Conservation (phyloP, 768 basidiomycete species). For the Tylopilus subfusipes region DNA sequence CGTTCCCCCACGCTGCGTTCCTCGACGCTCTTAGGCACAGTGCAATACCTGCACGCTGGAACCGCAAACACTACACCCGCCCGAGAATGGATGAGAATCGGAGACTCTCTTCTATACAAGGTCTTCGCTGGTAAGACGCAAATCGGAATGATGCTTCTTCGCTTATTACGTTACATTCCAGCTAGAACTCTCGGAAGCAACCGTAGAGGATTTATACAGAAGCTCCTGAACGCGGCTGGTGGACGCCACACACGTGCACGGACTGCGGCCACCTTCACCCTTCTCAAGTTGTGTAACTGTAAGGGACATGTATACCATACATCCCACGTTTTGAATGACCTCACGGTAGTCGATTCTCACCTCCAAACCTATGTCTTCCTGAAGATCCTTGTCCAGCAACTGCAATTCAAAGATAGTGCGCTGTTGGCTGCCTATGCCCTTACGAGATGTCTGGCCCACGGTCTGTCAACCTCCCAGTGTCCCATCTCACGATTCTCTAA, state of each 20-base stretch:
- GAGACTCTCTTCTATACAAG: conserved; percentile 8
- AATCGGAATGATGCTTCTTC: not conserved
- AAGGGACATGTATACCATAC: not conserved
- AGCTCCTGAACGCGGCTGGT: conserved; percentile 1
- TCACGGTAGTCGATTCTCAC: not conserved
- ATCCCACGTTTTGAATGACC: not conserved
- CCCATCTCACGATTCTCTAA: not conserved
- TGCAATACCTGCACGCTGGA: conserved; percentile 3
- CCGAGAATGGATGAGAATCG: conserved; percentile 8
- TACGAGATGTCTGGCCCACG: not conserved
- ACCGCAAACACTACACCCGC: not conserved
- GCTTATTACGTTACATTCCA: not conserved
- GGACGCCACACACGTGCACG: conserved; percentile 1
- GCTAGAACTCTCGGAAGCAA: conserved; percentile 1
- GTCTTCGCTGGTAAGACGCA: not conserved
- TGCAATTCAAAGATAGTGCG: conserved; percentile 1
- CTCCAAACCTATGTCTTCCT: conserved; percentile 3
- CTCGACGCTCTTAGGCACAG: not conserved
- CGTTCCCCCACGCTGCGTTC: conserved; percentile 7
- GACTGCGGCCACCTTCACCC: conserved; percentile 5
- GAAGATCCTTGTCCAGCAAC: conserved; percentile 1
- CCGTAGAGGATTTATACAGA: conserved; percentile 4
- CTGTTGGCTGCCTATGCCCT: conserved; percentile 6
- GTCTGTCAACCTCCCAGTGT: not conserved
- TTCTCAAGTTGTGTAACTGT: conserved; percentile 8